phyloP scores from a whole-genome alignment of 495 filamentous ascomycete genomes.

The Neurospora sp. region DNA sequence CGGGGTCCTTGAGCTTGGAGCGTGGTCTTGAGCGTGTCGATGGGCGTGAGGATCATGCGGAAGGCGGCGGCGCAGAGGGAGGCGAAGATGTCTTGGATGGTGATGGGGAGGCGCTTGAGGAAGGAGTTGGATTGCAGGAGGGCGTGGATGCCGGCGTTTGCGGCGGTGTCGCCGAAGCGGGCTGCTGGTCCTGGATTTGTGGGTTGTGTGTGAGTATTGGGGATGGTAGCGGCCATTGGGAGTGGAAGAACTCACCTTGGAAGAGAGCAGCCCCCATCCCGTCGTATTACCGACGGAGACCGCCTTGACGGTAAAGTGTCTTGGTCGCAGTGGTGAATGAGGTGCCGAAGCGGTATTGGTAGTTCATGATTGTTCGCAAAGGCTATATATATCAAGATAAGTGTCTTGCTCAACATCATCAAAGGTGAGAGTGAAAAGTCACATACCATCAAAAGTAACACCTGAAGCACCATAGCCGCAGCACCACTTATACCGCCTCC shows the following conservation, averaged over 20 bases:
- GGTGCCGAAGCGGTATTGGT: constrained; percentile 24
- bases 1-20: constrained; percentile 21
- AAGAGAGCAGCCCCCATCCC: constrained; percentile 24
- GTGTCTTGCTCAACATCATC: background rate
- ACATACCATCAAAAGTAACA: constrained; percentile 24
- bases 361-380: constrained; percentile 28
- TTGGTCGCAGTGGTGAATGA: constrained; percentile 15
- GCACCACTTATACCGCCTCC: constrained; percentile 24
- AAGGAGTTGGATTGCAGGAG: constrained; percentile 23
- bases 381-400: constrained; percentile 10
- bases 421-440: background rate
- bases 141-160: constrained; percentile 27
- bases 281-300: constrained; percentile 21
- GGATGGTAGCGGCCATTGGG: background rate
- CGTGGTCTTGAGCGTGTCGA: constrained; percentile 27
- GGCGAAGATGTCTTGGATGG: constrained; percentile 21
- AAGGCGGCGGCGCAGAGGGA: constrained; percentile 23
- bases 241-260: constrained; percentile 11
- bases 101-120: constrained; percentile 19
- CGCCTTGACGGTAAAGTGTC: constrained; percentile 18
- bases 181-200: constrained; percentile 17
- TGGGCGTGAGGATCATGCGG: constrained; percentile 24
- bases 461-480: constrained; percentile 27
- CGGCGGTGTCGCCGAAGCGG: constrained; percentile 26
- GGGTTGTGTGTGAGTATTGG: background rate